phyloP scores from a whole-genome alignment of 2,329 filamentous ascomycete species.

The Aspergillus amoenus region DNA sequence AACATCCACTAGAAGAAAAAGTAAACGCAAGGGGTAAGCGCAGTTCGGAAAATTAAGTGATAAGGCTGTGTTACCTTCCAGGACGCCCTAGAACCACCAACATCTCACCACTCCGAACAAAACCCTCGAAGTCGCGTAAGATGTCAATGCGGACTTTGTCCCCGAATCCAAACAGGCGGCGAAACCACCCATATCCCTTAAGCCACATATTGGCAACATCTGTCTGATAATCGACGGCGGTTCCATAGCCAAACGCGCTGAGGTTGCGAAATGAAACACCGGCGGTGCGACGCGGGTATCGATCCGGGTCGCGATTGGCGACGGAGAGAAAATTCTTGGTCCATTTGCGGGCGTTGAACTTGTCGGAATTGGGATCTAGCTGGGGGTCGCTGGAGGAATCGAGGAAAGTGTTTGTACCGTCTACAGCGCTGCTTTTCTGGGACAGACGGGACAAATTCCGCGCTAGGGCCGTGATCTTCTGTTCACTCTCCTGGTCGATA shows the following conservation, averaged over 20 bases:
- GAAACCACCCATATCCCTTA: slow-evolving; percentile 31
- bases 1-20: slow-evolving; percentile 54
- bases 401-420: slow-evolving; percentile 38
- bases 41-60: not conserved
- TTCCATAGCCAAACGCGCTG: slow-evolving; percentile 45
- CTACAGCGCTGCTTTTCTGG: slow-evolving; percentile 18
- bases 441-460: slow-evolving; percentile 33
- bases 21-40: not conserved
- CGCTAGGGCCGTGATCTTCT: slow-evolving; percentile 30
- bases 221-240: slow-evolving; percentile 46
- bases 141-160: slow-evolving; percentile 55
- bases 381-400: slow-evolving; percentile 33
- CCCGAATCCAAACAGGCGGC: slow-evolving; percentile 28
- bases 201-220: slow-evolving; percentile 45
- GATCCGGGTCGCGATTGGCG: slow-evolving; percentile 30
- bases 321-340: slow-evolving; percentile 41
- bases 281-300: slow-evolving; percentile 33
- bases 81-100: slow-evolving; percentile 54
- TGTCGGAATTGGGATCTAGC: slow-evolving; percentile 42
- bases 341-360: slow-evolving; percentile 48
- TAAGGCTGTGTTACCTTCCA: slow-evolving; percentile 33
- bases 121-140: slow-evolving; percentile 61
- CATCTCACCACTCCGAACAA: slow-evolving; percentile 58
- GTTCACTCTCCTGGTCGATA: slow-evolving; percentile 22
- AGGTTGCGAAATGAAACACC: slow-evolving; percentile 47